These are phyloP conservation scores for Leccinum truebloodii DNA, from an alignment of 768 basidiomycete genomes.

Conservation along the genomic window DNA sequence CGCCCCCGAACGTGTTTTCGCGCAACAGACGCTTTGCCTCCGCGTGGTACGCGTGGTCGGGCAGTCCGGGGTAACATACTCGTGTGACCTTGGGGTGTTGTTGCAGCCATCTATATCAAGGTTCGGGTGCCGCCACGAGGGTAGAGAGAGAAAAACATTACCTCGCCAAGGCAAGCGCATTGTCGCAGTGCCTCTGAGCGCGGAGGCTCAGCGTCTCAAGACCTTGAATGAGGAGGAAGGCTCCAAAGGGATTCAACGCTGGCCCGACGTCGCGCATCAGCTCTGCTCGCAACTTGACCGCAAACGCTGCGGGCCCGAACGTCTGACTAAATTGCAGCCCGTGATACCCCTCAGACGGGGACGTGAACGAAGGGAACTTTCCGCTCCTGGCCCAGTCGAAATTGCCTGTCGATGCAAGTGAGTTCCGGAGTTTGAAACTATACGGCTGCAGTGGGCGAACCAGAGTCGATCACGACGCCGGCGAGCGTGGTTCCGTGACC, in stretches of 20 bases:
- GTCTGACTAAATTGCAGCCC: slow-evolving; percentile 66
- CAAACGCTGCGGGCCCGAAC: slow-evolving; percentile 65
- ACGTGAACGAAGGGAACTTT: slow-evolving; percentile 72
- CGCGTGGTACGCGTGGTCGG: too few relatives aligned
- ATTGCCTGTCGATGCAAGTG: slow-evolving; percentile 25
- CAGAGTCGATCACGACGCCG: slow-evolving; percentile 73
- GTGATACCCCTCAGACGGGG: slow-evolving; percentile 76
- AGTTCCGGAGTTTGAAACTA: not conserved
- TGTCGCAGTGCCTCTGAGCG: too few relatives aligned
- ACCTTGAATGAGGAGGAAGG: slow-evolving; percentile 76
- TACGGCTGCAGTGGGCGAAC: slow-evolving; percentile 28
- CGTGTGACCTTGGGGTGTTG: too few relatives aligned
- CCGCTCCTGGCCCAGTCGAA: slow-evolving; percentile 74
- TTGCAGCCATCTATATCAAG: too few relatives aligned
- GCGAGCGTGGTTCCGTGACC: slow-evolving; percentile 81
- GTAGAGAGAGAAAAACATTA: too few relatives aligned
- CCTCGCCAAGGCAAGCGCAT: too few relatives aligned
- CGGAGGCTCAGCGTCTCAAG: slow-evolving; percentile 76
- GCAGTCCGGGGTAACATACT: too few relatives aligned
- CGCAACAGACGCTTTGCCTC: too few relatives aligned
- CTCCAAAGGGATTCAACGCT: slow-evolving; percentile 66
- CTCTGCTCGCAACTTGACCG: slow-evolving; percentile 62
- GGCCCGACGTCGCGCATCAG: slow-evolving; percentile 70
- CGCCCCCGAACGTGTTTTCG: too few relatives aligned
- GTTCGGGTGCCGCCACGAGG: too few relatives aligned